Evolutionary conservation across 345 rosid genomes (phyloP), one percentile per base, ranked within the genome.

Genomic region (Carallia brachiata): DNA sequence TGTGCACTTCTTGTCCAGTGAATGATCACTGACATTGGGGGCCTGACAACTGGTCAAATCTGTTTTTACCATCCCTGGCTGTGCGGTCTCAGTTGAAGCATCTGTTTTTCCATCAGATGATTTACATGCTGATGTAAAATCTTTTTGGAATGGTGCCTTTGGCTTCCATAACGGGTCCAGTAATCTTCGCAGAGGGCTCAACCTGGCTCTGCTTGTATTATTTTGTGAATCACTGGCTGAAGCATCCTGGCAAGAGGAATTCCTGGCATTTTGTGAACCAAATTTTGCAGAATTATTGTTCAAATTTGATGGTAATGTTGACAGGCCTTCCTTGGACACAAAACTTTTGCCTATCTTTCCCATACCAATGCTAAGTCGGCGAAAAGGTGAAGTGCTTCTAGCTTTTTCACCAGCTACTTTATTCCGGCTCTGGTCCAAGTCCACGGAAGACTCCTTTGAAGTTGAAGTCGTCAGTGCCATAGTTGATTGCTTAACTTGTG

Each of bases 181-280:
- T 62, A 91, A 75, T 86, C 96, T 89, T 80, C 95, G 88, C 73
- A 94, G 78, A 73, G 96, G 97, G 80, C 97, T 90, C 55, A 87
- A 84, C 73, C 86, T 82, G 78, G 87, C 78, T 84, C 86, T 76
- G 75, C 78, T 78, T 47, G 79, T 73, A 78, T 75, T 78, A 70
- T 63, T 72, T 61, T 79, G 73, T 68, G 72, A 75, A 61, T 79
- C 82, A 54, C 70, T 30, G 32, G 57, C 48, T 47, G 81, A 75
- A 59, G 63, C 52, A 12, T 83, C 84, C 27, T 54, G 75, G 66
- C 65, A 40, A 66, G 82, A 74, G 77, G 82, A 81, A 66, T 83
- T 73, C 71, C 77, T 78, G 30, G 70, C 73, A 47, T 70, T 81
- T 73, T 81, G 84, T 34, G 82, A 75, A 63, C 53, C 67, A 34